These are phyloP conservation scores for Teratosphaeria viscida DNA, from an alignment of 2,329 filamentous ascomycete species.

Conservation along the genomic window DNA sequence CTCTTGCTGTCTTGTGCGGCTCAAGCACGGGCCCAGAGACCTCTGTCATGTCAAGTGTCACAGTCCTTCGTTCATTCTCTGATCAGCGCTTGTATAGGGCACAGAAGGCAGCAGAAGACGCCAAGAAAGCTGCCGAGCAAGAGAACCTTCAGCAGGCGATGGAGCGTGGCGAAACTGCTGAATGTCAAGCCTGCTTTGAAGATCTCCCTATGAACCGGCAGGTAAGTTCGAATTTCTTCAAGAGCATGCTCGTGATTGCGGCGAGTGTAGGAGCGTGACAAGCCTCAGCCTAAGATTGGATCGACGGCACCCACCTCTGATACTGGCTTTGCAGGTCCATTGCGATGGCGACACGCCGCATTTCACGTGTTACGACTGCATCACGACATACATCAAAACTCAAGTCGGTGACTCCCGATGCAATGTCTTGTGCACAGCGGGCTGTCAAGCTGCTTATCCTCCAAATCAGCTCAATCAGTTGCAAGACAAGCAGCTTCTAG, in stretches of 20 bases:
- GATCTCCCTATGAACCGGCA: slow-evolving; percentile 57
- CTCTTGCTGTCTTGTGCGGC: neutral
- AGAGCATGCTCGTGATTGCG: neutral
- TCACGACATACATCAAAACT: slow-evolving; percentile 53
- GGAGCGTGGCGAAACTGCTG: slow-evolving; percentile 43
- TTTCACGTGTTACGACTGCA: slow-evolving; percentile 61
- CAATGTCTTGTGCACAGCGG: slow-evolving; percentile 54
- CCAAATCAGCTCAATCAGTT: slow-evolving; percentile 45
- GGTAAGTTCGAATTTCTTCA: slow-evolving; percentile 8
- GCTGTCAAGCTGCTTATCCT: slow-evolving; percentile 54
- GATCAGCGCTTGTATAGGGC: slow-evolving; percentile 2
- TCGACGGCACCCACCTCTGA: neutral
- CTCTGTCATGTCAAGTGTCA: neutral
- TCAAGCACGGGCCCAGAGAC: neutral
- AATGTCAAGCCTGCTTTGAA: slow-evolving; percentile 58
- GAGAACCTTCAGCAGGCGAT: slow-evolving; percentile 25
- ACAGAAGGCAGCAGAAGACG: slow-evolving; percentile 10
- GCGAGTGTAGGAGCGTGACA: no score
- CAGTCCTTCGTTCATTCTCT: neutral
- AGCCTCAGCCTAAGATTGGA: neutral
- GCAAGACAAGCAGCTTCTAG: slow-evolving; percentile 47
- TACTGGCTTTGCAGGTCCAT: slow-evolving; percentile 34
- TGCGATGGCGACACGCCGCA: slow-evolving; percentile 53
- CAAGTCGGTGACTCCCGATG: slow-evolving; percentile 61
- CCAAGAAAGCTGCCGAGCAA: slow-evolving; percentile 22